Conservation (phyloP, 169 alveolate species). For the Babesia ovata region DNA sequence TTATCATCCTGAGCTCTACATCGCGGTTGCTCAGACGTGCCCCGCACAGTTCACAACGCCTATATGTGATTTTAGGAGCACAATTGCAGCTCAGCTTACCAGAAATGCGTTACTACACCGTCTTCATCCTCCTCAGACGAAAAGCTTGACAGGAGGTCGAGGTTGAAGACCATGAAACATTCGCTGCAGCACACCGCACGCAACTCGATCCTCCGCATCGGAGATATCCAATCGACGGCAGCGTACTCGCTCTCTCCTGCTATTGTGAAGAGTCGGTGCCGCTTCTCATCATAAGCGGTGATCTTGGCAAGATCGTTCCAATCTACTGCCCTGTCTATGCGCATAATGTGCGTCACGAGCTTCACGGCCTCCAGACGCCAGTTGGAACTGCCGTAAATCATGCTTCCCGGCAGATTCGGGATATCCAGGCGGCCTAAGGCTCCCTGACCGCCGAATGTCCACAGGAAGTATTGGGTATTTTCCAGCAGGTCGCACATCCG, state of each 20-base stretch:
- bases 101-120: slow-evolving; percentile 22
- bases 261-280: slow-evolving; percentile 67
- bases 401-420: slow-evolving; percentile 75
- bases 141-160: slow-evolving; percentile 70
- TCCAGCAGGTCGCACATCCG: slow-evolving; percentile 64
- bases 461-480: slow-evolving; percentile 60
- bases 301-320: slow-evolving; percentile 49
- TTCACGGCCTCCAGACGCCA: slow-evolving; percentile 79
- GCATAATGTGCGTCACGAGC: slow-evolving; percentile 67
- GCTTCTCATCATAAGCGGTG: slow-evolving; percentile 70
- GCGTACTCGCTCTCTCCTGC: slow-evolving; percentile 76
- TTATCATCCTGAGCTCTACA: slow-evolving; percentile 47
- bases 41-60: slow-evolving; percentile 52
- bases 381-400: slow-evolving; percentile 45
- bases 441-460: slow-evolving; percentile 66
- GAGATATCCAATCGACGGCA: slow-evolving; percentile 71
- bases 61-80: neutral
- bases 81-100: neutral
- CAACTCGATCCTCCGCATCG: slow-evolving; percentile 59
- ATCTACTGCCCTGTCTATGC: slow-evolving; percentile 69
- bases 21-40: slow-evolving; percentile 30
- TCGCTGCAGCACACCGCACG: slow-evolving; percentile 67
- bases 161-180: slow-evolving; percentile 73
- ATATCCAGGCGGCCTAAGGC: slow-evolving; percentile 66
- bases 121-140: slow-evolving; percentile 64